Evolutionary conservation across 108 stramenopile species (phyloP).

Genomic region (Cyclostephanos tholiformis): DNA sequence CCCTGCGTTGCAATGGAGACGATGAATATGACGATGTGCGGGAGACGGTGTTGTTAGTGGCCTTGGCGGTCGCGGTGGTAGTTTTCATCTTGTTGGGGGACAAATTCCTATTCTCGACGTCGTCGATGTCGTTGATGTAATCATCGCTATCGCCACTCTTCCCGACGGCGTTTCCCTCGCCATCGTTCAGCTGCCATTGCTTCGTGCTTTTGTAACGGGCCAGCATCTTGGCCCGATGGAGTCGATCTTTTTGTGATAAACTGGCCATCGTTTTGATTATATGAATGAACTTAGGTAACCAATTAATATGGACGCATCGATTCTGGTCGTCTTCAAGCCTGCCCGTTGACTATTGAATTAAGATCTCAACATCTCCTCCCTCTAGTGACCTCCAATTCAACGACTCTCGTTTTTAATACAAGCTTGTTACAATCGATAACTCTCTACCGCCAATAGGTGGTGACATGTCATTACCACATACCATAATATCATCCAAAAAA

Average conservation of each 20-base stretch:
- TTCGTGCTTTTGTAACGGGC: conserved; percentile 30
- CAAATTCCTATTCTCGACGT: not conserved
- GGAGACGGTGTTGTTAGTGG: conserved; percentile 9
- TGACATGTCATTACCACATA: no score
- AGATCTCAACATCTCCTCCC: no score
- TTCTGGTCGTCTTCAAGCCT: no score
- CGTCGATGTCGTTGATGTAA: not conserved
- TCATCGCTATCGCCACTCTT: not conserved
- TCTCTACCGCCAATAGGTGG: no score
- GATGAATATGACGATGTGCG: not conserved
- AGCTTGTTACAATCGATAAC: no score
- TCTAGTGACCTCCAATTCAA: no score
- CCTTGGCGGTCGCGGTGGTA: conserved; percentile 3
- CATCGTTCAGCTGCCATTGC: not conserved
- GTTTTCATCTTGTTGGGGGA: not conserved
- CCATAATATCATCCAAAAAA: no score
- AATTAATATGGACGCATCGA: no score
- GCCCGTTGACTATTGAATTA: no score
- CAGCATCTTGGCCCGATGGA: conserved; percentile 40
- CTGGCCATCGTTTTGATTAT: conserved; percentile 16
- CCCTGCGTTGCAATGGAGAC: not conserved
- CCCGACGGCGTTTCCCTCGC: no score
- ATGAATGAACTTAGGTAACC: not conserved
- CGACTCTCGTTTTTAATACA: no score
- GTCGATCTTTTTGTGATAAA: conserved; percentile 34